Conservation (phyloP, 306 rosid genomes). For the Corylus avellana region DNA sequence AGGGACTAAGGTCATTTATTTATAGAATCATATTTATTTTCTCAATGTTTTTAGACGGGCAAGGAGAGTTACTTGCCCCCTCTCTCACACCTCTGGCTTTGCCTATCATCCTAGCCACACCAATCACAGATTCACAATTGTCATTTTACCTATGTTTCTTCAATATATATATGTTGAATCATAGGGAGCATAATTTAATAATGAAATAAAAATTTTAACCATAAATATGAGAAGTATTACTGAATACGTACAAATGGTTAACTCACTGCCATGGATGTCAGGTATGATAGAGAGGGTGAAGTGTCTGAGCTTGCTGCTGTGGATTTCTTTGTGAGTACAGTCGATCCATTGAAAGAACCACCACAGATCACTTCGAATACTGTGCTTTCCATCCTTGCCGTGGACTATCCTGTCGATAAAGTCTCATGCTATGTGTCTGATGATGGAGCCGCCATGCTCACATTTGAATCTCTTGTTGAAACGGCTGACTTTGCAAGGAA, state of each 20-base stretch:
- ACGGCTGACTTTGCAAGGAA: slow-evolving; percentile 92
- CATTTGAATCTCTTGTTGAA: slow-evolving; percentile 90
- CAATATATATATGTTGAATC: no score
- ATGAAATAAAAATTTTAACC: background rate
- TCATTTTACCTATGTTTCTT: background rate
- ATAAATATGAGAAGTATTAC: slow-evolving; percentile 3
- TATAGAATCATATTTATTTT: no score
- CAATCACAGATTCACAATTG: background rate
- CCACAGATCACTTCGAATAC: slow-evolving; percentile 94
- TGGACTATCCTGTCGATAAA: slow-evolving; percentile 93
- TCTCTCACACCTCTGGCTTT: no score
- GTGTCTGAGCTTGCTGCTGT: slow-evolving; percentile 81
- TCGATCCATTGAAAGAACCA: slow-evolving; percentile 96
- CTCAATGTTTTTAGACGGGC: no score
- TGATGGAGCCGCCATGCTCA: slow-evolving; percentile 98
- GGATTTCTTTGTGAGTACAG: slow-evolving; percentile 99
- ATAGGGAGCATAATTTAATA: background rate
- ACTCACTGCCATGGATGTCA: slow-evolving; percentile 33
- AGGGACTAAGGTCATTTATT: no score
- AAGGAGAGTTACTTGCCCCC: background rate
- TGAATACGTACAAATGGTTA: slow-evolving; percentile 23
- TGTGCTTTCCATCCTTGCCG: slow-evolving; percentile 96
- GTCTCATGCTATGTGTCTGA: slow-evolving; percentile 98
- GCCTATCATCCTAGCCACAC: no score
- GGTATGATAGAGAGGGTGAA: slow-evolving; percentile 91